Evolutionary conservation across 495 filamentous ascomycete genomes (phyloP).

Genomic region (Penicillium ucsense): DNA sequence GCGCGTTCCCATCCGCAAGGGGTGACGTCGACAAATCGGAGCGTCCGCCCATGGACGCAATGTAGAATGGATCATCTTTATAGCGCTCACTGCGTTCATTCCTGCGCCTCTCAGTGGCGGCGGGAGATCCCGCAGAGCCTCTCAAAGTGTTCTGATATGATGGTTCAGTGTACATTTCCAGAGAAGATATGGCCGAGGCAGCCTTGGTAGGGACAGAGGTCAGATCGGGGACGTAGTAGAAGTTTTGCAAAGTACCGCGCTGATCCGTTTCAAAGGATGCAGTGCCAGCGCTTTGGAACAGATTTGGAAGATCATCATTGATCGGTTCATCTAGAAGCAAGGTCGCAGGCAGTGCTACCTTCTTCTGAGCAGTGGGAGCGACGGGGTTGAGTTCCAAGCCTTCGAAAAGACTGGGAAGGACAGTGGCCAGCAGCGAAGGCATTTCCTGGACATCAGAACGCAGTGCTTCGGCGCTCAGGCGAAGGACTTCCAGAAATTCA

Average conservation of each 20-base stretch:
- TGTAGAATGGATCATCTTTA: conserved; percentile 93
- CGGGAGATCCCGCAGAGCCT: conserved; percentile 50
- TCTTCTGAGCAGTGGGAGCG: conserved; percentile 68
- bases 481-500: conserved; percentile 81
- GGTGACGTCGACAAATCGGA: conserved; percentile 58
- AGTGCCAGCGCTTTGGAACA: conserved; percentile 35
- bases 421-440: conserved; percentile 74
- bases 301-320: conserved; percentile 54
- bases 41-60: conserved; percentile 42
- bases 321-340: conserved; percentile 73
- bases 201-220: conserved; percentile 23
- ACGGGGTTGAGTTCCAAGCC: conserved; percentile 90
- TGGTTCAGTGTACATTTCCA: conserved; percentile 11
- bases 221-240: conserved; percentile 52
- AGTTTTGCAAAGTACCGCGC: conserved; percentile 42
- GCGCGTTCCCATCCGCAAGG: conserved; percentile 55
- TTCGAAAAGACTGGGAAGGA: conserved; percentile 75
- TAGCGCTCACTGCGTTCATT: conserved; percentile 67
- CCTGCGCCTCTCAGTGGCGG: conserved; percentile 52
- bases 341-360: conserved; percentile 68
- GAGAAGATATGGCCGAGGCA: conserved; percentile 5
- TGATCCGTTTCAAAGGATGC: not conserved
- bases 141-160: conserved; percentile 59
- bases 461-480: conserved; percentile 71
- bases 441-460: conserved; percentile 55